A percentile compares a stretch with the other conserved stretches of the same genome.
phyloP scores from a whole-genome alignment of 2,329 filamentous ascomycete genomes.

The Akanthomyces lecanii region DNA sequence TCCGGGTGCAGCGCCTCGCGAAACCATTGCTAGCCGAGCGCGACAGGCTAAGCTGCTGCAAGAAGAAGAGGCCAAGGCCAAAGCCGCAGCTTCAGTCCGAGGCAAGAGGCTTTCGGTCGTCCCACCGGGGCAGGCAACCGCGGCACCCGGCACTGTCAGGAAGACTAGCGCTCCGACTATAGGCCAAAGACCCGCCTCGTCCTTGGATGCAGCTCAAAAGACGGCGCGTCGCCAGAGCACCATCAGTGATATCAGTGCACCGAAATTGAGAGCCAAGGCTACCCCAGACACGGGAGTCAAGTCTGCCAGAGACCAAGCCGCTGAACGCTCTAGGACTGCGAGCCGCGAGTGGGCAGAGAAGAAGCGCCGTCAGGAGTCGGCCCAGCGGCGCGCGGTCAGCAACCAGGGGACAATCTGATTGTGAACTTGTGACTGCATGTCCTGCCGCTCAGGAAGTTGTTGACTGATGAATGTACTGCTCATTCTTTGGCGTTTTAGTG shows the following conservation, averaged over 20 bases:
- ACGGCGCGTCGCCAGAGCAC: slow-evolving; percentile 15
- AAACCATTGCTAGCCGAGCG: slow-evolving; percentile 54
- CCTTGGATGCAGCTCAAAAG: slow-evolving; percentile 7
- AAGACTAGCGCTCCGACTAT: slow-evolving; percentile 1
- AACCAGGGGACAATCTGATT: neutral
- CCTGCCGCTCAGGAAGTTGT: neutral
- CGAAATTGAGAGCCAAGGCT: slow-evolving; percentile 50
- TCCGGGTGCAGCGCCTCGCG: slow-evolving; percentile 45
- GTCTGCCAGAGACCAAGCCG: slow-evolving; percentile 54
- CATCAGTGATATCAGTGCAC: slow-evolving; percentile 29
- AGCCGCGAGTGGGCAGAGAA: slow-evolving; percentile 61
- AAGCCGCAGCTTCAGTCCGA: slow-evolving; percentile 18
- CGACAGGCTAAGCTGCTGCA: slow-evolving; percentile 44
- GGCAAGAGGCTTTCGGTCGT: slow-evolving; percentile 23
- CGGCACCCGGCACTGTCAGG: slow-evolving; percentile 22
- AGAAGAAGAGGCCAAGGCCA: slow-evolving; percentile 23
- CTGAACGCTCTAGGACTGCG: slow-evolving; percentile 55
- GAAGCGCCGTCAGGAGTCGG: slow-evolving; percentile 41
- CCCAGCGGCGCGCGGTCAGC: slow-evolving; percentile 6
- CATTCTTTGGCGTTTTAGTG: slow-evolving; percentile 6
- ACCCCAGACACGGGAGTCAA: slow-evolving; percentile 49
- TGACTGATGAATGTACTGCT: neutral
- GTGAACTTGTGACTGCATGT: neutral
- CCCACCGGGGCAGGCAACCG: slow-evolving; percentile 26
- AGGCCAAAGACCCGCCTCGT: slow-evolving; percentile 2